Conservation (phyloP, 192 early-diverging fungal species). For the Geranomyces michiganensis region DNA sequence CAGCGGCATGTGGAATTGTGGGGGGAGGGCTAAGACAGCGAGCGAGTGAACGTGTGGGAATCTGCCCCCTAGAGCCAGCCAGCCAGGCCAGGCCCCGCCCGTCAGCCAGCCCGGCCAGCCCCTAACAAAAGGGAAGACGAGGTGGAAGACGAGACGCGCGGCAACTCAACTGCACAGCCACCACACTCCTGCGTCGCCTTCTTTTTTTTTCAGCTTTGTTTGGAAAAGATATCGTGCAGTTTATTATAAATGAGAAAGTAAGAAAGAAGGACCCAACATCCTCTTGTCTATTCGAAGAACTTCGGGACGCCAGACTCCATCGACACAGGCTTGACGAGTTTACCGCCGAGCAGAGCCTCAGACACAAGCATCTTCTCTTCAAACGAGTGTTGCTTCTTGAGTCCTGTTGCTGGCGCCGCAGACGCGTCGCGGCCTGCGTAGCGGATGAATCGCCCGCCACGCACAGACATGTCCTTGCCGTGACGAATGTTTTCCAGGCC, state of each 20-base stretch:
- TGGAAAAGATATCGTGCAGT: too few species aligned
- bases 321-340: slow-evolving; percentile 44
- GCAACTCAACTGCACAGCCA: too few species aligned
- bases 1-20: slow-evolving; percentile 22
- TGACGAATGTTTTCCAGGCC: slow-evolving; percentile 51
- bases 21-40: background rate
- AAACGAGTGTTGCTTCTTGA: slow-evolving; percentile 81
- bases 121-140: too few species aligned
- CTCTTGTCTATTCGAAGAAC: slow-evolving; percentile 22
- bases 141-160: too few species aligned
- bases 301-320: slow-evolving; percentile 50
- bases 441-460: slow-evolving; percentile 54
- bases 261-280: too few species aligned
- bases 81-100: too few species aligned
- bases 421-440: slow-evolving; percentile 89
- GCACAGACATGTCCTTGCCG: slow-evolving; percentile 39
- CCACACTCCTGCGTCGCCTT: background rate
- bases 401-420: slow-evolving; percentile 78
- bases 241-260: too few species aligned
- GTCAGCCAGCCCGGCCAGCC: too few species aligned
- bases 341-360: slow-evolving; percentile 57
- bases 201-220: background rate
- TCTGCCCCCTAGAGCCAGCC: too few species aligned
- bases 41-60: background rate
- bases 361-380: slow-evolving; percentile 56